These are phyloP conservation scores for Mycena amicta DNA, from an alignment of 768 basidiomycete species.

Conservation along the genomic window DNA sequence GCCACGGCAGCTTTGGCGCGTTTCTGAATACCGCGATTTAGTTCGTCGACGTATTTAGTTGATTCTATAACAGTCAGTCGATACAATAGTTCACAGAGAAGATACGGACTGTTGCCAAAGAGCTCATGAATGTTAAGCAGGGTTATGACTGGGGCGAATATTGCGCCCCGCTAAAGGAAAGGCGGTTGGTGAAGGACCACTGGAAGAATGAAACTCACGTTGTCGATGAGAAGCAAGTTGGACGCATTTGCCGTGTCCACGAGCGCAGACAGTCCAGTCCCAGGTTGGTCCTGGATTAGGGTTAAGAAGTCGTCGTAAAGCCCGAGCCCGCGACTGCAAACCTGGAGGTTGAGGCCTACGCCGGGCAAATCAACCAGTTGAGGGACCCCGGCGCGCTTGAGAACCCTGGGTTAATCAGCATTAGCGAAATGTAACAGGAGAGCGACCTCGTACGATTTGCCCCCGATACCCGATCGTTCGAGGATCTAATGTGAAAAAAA, in stretches of 20 bases:
- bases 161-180: constrained; percentile 3
- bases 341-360: constrained; percentile 48
- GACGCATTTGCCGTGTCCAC: constrained; percentile 9
- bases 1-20: constrained; percentile 15
- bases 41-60: neutral
- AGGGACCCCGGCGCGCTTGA: constrained; percentile 29
- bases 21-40: neutral
- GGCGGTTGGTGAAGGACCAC: neutral
- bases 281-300: constrained; percentile 35
- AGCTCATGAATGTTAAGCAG: constrained; percentile 16
- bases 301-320: too few species aligned
- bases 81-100: neutral
- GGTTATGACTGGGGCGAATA: constrained; percentile 17
- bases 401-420: neutral
- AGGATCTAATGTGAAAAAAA: constrained; percentile 1
- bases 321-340: too few species aligned
- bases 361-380: constrained; percentile 39
- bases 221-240: constrained; percentile 9
- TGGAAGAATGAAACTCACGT: constrained; percentile 5
- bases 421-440: neutral
- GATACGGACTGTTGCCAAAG: constrained; percentile 9
- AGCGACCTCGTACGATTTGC: constrained; percentile 9
- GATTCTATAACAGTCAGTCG: too few species aligned
- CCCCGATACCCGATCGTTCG: constrained; percentile 18
- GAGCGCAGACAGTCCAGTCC: constrained; percentile 14